These are phyloP conservation scores for Artemisia argyi DNA, from an alignment of 129 eudicot genomes.

Conservation along the genomic window DNA sequence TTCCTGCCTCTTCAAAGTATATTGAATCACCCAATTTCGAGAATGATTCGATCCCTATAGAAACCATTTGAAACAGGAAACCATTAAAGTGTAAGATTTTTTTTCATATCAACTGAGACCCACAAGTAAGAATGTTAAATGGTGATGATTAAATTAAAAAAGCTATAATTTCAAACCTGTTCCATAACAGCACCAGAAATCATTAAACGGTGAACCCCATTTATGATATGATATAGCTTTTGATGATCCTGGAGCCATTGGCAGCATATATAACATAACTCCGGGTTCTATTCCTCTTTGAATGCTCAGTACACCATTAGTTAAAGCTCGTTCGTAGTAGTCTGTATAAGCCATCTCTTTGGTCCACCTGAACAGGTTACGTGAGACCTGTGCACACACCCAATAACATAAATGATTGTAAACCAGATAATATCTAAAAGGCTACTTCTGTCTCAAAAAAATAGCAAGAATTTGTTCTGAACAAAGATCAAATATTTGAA, in stretches of 20 bases:
- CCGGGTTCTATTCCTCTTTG: constrained; percentile 92
- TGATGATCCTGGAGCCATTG: constrained; percentile 71
- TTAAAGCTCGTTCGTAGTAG: constrained; percentile 83
- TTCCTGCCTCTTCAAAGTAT: constrained; percentile 80
- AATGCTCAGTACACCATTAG: constrained; percentile 80
- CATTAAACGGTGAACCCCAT: constrained; percentile 71
- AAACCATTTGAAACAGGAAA: constrained; percentile 20
- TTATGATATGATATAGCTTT: constrained; percentile 65
- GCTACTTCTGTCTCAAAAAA: background rate
- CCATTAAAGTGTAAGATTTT: background rate
- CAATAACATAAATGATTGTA: too few species aligned
- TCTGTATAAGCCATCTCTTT: constrained; percentile 84
- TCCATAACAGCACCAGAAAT: constrained; percentile 98
- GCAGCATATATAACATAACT: constrained; percentile 90
- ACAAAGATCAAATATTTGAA: background rate
- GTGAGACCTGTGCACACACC: constrained; percentile 59
- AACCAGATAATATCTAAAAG: background rate
- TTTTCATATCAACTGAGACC: background rate
- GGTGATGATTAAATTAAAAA: constrained; percentile 1
- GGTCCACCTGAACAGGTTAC: constrained; percentile 85
- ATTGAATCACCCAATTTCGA: constrained; percentile 93
- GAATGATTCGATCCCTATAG: constrained; percentile 85
- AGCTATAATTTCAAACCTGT: constrained; percentile 53
- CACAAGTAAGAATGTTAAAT: background rate
- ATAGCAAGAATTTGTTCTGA: background rate